Evolutionary conservation across 2,329 filamentous ascomycete genomes (phyloP).

Genomic region (Aspergillus ochraceus): DNA sequence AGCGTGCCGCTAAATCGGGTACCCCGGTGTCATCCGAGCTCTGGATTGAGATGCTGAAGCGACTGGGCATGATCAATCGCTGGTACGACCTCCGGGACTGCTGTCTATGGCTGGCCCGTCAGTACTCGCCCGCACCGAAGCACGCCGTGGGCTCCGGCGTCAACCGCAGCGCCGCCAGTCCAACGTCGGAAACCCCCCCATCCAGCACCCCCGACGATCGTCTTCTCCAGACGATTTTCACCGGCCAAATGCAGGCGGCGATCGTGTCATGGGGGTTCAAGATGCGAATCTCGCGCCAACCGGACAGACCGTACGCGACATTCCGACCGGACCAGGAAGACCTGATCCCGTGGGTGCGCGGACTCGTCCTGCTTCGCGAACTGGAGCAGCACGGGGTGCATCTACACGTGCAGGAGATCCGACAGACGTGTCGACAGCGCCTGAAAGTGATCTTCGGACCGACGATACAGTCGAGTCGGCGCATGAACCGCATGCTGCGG

Average conservation of each 20-base stretch:
- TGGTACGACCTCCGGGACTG: slow-evolving; percentile 55
- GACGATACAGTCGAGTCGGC: slow-evolving; percentile 29
- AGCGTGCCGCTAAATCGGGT: slow-evolving; percentile 48
- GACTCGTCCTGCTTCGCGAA: slow-evolving; percentile 40
- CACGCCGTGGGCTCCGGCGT: slow-evolving; percentile 10
- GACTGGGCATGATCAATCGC: slow-evolving; percentile 58
- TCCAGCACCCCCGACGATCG: slow-evolving; percentile 15
- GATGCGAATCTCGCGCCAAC: slow-evolving; percentile 25
- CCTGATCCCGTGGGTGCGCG: slow-evolving; percentile 42
- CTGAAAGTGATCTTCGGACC: slow-evolving; percentile 39
- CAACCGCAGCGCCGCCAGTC: not conserved
- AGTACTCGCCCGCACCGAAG: slow-evolving; percentile 33
- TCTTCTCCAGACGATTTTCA: slow-evolving; percentile 45
- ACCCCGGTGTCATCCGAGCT: slow-evolving; percentile 41
- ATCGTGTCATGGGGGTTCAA: slow-evolving; percentile 54
- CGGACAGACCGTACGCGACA: slow-evolving; percentile 18
- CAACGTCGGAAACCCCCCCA: slow-evolving; percentile 2
- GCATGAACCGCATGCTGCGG: slow-evolving; percentile 37
- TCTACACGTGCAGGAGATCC: slow-evolving; percentile 30
- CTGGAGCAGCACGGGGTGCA: slow-evolving; percentile 37
- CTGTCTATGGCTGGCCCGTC: slow-evolving; percentile 51
- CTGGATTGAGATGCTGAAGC: slow-evolving; percentile 61
- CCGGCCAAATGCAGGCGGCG: slow-evolving; percentile 43
- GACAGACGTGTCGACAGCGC: slow-evolving; percentile 35
- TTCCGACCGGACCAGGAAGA: slow-evolving; percentile 19